Evolutionary conservation across 805 yeast genomes (phyloP), one percentile per base, ranked within the genome.

Genomic region (Schwanniomyces occidentalis): DNA sequence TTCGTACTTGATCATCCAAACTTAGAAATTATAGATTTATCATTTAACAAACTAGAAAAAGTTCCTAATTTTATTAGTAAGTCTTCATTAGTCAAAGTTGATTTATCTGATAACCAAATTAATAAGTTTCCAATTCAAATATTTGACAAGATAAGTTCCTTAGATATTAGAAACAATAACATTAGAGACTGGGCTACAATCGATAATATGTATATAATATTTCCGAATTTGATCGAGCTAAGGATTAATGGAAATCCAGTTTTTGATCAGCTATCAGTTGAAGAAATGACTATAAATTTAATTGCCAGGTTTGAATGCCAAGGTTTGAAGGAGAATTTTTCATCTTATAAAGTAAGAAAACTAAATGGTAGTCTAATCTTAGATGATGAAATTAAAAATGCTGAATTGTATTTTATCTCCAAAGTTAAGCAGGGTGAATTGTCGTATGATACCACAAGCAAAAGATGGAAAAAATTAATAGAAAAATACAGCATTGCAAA

Each of bases 391-490:
- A 65, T 88, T 12, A 44, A 39, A 5, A 84, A 81, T 44, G 82
- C 85, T 1, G 95, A 88, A 52, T 52, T 85, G 4, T 86, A 74
- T 50, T 79, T 84, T 40, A 61, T 84, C 18, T 67, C 79, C 4
- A 69, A 69, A 41, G 75, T 84, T 0, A 51, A 48, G n/a, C 40
- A 39, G 12, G 56, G 56, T 1, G 51, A 56, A 5, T 45, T 52
- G 24, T 15, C 27, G 1, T 46, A 46, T 26, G 45, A 58, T 25
- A 22, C 28, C 21, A 37, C 37, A 16, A 17, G 45, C 3, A n/a
- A 21, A 13, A 51, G 74, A 18, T 81, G 84, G 83, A 27, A 32
- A 3, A 22, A 54, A 16, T 64, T 78, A n/a, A 49, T 61, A 7
- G 25, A 39, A 2, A 62, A 60, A 35, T 64, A 79, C 49, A 57